Evolutionary conservation across 371 early-diverging fungal species (phyloP).

Genomic region (Circinella minor): DNA sequence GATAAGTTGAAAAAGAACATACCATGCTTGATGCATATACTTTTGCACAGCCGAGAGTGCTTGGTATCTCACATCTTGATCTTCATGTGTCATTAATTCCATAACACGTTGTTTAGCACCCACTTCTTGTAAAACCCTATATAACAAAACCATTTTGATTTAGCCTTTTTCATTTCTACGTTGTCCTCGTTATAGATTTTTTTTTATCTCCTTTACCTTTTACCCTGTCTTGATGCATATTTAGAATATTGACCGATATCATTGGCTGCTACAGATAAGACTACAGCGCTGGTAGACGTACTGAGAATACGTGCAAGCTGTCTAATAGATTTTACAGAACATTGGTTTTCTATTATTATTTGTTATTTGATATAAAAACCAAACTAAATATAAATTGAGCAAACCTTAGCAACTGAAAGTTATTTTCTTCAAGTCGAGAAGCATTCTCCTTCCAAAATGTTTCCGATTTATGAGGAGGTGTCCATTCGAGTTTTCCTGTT

Average conservation of each 20-base stretch:
- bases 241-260: constrained; percentile 95
- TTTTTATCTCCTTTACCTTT: constrained; percentile 57
- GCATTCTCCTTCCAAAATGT: constrained; percentile 94
- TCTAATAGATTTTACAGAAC: constrained; percentile 26
- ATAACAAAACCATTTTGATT: neutral
- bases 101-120: constrained; percentile 94
- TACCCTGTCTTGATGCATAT: constrained; percentile 76
- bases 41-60: constrained; percentile 90
- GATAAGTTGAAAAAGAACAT: neutral
- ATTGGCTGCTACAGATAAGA: constrained; percentile 87
- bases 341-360: neutral
- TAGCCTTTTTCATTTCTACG: neutral
- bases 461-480: constrained; percentile 90
- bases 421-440: constrained; percentile 74
- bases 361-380: too few species aligned
- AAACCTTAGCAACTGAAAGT: constrained; percentile 74
- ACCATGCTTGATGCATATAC: constrained; percentile 42
- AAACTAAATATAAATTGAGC: neutral
- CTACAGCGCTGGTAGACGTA: constrained; percentile 65
- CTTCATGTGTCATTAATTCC: constrained; percentile 91
- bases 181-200: neutral
- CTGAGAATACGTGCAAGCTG: constrained; percentile 70
- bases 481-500: constrained; percentile 91
- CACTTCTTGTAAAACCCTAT: constrained; percentile 80
- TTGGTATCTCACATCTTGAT: constrained; percentile 88